Evolutionary conservation across 805 yeast species (phyloP), one percentile per base, ranked within the genome.

Genomic region (Candida montana): DNA sequence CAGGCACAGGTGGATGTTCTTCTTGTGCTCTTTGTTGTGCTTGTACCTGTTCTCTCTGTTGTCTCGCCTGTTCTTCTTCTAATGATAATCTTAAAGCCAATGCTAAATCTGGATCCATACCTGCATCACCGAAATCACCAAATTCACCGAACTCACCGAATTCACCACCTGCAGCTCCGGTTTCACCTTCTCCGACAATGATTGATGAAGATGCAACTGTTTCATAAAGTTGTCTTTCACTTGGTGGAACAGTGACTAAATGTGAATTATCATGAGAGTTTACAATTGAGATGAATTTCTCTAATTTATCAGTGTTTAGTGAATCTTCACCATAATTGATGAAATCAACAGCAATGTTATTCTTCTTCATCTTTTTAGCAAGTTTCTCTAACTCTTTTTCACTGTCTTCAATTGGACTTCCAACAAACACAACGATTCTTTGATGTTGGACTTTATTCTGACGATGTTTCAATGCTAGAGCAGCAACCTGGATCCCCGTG

Each of bases 51-150:
- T 79, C 81, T 58, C 90, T 75, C 50, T 86, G 95, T 59, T 88
- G 96, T 67, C 98, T 79, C 39, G 86, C 82, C 54, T 83, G 85
- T 61, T 91, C 98, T 59, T 93, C 99, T 59, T 93, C 98, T 56
- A 93, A 71, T 1, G 98, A 91, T 63, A 93, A 71, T 59, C 98
- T 80, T 56, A 93, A 75, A 1, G 98, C 99, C 71, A 93, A 72
- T 0, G 98, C 99, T 59, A 93, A 76, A 64, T 93, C 99, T 26
- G 98, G 98, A 56, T 93, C 99, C 79, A 88, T 83, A 51, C 81
- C 80, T 26, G 96, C 91, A 63, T 91, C 98, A 39, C 81, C 83
- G 56, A 82, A 73, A 43, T 80, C 87, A 37, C 68, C 74, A 45
- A 69, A 73, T 18, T 66, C 72, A n/a, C 64, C 74, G 21, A 63